phyloP scores from a whole-genome alignment of 306 rosid genomes.

The Castanopsis chinensis region DNA sequence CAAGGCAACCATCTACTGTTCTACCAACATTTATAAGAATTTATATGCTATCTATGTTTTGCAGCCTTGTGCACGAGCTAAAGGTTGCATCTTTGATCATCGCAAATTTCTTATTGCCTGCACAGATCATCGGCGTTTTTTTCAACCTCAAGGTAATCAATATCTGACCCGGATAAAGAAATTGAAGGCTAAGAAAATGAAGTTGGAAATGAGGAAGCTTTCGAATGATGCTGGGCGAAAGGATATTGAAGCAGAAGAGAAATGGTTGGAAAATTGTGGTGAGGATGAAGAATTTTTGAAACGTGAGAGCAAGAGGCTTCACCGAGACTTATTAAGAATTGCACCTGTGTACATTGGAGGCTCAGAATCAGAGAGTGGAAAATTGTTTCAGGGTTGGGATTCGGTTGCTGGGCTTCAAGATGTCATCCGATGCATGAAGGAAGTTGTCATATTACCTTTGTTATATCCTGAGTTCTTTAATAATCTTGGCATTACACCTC shows the following conservation, averaged over 20 bases:
- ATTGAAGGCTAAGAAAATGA: constrained; percentile 80
- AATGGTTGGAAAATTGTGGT: constrained; percentile 97
- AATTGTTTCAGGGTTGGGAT: constrained; percentile 92
- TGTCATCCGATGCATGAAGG: constrained; percentile 95
- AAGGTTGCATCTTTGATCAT: constrained; percentile 93
- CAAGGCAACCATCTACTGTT: background rate
- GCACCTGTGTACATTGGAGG: constrained; percentile 97
- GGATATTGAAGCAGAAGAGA: constrained; percentile 93
- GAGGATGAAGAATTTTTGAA: constrained; percentile 99
- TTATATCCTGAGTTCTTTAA: constrained; percentile 89
- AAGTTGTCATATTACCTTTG: constrained; percentile 91
- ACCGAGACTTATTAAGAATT: constrained; percentile 91
- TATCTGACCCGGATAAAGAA: constrained; percentile 66
- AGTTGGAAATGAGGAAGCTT: constrained; percentile 73
- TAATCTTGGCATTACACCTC: constrained; percentile 85
- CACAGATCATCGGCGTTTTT: constrained; percentile 87
- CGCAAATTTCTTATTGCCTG: constrained; percentile 98
- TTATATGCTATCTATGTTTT: constrained; percentile 26
- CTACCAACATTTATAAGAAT: constrained; percentile 15
- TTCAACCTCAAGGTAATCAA: constrained; percentile 79
- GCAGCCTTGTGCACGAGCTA: constrained; percentile 98
- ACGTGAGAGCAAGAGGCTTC: constrained; percentile 97
- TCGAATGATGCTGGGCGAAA: constrained; percentile 77
- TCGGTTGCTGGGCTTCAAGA: constrained; percentile 99
- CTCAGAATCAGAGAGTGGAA: constrained; percentile 55